Percentiles rank a stretch among this genome's conserved stretches.
phyloP scores from a whole-genome alignment of 2,329 filamentous ascomycete genomes.

The Acarospora socialis region DNA sequence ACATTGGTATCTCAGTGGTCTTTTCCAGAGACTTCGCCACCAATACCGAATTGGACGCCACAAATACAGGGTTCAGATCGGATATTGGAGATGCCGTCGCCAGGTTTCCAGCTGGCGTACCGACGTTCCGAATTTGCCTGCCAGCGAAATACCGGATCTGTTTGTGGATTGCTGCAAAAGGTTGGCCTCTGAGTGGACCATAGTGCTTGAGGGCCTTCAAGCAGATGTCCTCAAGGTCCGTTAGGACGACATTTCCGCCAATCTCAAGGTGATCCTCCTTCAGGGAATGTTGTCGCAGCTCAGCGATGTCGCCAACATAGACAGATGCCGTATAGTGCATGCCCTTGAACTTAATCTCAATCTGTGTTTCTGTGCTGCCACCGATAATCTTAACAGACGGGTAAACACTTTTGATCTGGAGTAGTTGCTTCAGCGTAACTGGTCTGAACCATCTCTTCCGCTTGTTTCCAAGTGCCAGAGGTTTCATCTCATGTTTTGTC shows the following conservation, averaged over 20 bases:
- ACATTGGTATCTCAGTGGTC: constrained; percentile 79
- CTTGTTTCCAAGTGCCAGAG: constrained; percentile 86
- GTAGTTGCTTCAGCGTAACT: constrained; percentile 68
- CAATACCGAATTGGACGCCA: constrained; percentile 69
- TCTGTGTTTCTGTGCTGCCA: constrained; percentile 92
- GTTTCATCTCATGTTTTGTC: constrained; percentile 66
- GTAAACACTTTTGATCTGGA: constrained; percentile 78
- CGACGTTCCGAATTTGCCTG: constrained; percentile 92
- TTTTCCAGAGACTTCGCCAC: constrained; percentile 62
- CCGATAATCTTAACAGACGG: constrained; percentile 88
- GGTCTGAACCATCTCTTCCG: constrained; percentile 87
- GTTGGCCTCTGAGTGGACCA: constrained; percentile 54
- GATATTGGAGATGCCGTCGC: constrained; percentile 93
- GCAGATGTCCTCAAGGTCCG: constrained; percentile 77
- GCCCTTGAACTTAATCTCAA: constrained; percentile 96
- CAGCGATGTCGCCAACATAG: constrained; percentile 83
- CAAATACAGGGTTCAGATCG: constrained; percentile 85
- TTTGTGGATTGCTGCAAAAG: constrained; percentile 83
- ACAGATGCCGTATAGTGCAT: constrained; percentile 82
- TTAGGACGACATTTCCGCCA: constrained; percentile 83
- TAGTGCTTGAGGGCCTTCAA: constrained; percentile 67
- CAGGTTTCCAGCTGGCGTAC: constrained; percentile 85
- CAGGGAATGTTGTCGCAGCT: constrained; percentile 69
- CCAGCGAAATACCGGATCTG: constrained; percentile 92
- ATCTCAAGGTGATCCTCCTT: constrained; percentile 74